phyloP scores from a whole-genome alignment of 2,329 filamentous ascomycete genomes.

The Pestalotiopsis sp. region DNA sequence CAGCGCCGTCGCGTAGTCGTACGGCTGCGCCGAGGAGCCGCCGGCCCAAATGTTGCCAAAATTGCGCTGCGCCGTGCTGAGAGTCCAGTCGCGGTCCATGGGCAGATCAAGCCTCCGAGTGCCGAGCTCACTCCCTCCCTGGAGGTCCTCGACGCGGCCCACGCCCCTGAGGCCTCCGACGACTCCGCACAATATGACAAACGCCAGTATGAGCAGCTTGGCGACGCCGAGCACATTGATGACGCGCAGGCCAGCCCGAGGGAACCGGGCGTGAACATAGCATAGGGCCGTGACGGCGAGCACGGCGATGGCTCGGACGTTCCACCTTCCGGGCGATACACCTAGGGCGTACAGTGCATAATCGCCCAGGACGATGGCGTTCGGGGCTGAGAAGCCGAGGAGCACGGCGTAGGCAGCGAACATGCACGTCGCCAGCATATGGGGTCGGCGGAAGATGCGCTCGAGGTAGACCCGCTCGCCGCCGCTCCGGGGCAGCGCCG shows the following conservation, averaged over 20 bases:
- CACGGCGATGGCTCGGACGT: conserved; percentile 50
- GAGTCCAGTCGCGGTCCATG: conserved; percentile 24
- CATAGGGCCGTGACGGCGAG: conserved; percentile 49
- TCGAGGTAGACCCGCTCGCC: conserved; percentile 59
- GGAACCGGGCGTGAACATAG: conserved; percentile 47
- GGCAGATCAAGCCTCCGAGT: conserved; percentile 24
- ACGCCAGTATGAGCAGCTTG: conserved; percentile 51
- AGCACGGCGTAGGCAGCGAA: conserved; percentile 46
- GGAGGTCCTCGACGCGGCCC: conserved; percentile 19
- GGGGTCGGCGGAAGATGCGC: conserved; percentile 46
- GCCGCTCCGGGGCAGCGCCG: conserved; percentile 46
- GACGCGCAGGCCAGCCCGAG: conserved; percentile 48
- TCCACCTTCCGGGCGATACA: conserved; percentile 46
- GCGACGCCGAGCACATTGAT: conserved; percentile 51
- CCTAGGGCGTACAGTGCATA: conserved; percentile 51
- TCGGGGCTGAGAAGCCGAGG: conserved; percentile 53
- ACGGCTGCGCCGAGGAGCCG: conserved; percentile 39
- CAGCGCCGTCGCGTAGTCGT: conserved; percentile 50
- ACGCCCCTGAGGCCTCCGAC: conserved; percentile 38
- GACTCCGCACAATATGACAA: conserved; percentile 46
- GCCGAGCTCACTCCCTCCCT: background rate
- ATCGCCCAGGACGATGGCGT: conserved; percentile 54
- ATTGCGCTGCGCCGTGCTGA: conserved; percentile 40
- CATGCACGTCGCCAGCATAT: conserved; percentile 18
- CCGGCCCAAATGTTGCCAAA: conserved; percentile 42